Evolutionary conservation across 305 asterid genomes (phyloP), one percentile per base, ranked within the genome.

Genomic region (Andrographis paniculata): DNA sequence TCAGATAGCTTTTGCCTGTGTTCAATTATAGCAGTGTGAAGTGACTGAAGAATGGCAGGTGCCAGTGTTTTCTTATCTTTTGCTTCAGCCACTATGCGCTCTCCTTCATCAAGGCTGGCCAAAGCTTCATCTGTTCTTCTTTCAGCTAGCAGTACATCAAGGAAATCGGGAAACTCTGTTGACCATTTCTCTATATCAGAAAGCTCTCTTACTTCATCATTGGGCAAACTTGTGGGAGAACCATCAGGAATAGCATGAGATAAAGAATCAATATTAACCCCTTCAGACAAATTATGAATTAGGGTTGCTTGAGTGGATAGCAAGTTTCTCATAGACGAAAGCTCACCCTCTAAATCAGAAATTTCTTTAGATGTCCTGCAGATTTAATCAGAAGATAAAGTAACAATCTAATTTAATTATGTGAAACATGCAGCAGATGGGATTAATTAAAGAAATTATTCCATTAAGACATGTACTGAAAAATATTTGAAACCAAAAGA

Each of bases 291-390:
- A 78, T 73, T 68, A 73, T 86, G 95, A 63, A 91, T 74, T 64
- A 91, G 73, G 48, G 94, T 77, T 52, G 94, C 89, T 75, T 83
- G 99, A 53, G 99, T 91, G 65, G 99, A 91, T 58, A 91, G 75
- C 74, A 91, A 70, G 69, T 79, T 91, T 69, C 88, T 78, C 96
- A 91, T 91, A 38, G 96, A 91, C 61, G 95, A 86, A 62, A 91
- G 95, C 56, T 91, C 99, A 19, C 95, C 99, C 78, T 91, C 99
- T 61, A 91, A 78, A 67, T 91, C 99, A 47, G 99, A 91, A 66
- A 91, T 91, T 82, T 91, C 99, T 80, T 91, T 91, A 46, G 96
- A 80, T 16, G 99, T 91, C 57, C 99, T 91, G 87, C 68, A 67
- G 36, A 45, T 48, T 49, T 52, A 12, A 40, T 41, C 31, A 23